These are phyloP conservation scores for Phlebiopsis flavidoalba DNA, from an alignment of 768 basidiomycete species.

Conservation along the genomic window DNA sequence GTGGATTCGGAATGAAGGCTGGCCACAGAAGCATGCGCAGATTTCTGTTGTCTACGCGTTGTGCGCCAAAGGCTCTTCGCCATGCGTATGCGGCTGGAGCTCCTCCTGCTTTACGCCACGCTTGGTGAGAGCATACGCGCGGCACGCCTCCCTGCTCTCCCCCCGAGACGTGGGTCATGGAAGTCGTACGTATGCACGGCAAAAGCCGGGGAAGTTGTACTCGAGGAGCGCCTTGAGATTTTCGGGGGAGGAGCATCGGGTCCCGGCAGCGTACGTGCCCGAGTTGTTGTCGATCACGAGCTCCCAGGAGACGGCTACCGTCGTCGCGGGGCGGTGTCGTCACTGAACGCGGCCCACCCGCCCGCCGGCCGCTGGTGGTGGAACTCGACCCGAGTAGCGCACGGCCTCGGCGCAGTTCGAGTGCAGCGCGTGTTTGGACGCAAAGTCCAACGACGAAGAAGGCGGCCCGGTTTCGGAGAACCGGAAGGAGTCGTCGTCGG, in stretches of 20 bases:
- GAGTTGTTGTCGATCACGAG: conserved; percentile 83
- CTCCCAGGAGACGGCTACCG: conserved; percentile 69
- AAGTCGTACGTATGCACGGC: conserved; percentile 47
- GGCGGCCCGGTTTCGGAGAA: conserved; percentile 87
- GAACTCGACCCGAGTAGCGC: conserved; percentile 74
- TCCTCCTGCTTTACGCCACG: conserved; percentile 59
- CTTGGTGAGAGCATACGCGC: conserved; percentile 55
- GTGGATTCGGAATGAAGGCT: too few relatives aligned
- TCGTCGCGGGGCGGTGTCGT: conserved; percentile 47
- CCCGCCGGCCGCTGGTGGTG: conserved; percentile 67
- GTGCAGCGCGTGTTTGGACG: conserved; percentile 84
- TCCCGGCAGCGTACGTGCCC: conserved; percentile 83
- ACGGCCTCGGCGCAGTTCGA: conserved; percentile 64
- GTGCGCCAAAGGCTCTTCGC: conserved; percentile 32
- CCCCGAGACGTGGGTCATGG: conserved; percentile 48
- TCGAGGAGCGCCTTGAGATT: conserved; percentile 57
- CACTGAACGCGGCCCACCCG: conserved; percentile 62
- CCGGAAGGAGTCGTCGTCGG: conserved; percentile 69
- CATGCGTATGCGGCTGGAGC: conserved; percentile 55
- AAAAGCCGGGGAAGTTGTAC: conserved; percentile 67
- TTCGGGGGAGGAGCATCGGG: conserved; percentile 48
- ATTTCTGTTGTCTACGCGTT: too few relatives aligned
- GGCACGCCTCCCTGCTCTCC: conserved; percentile 60
- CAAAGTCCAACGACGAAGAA: conserved; percentile 87
- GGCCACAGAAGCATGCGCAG: too few relatives aligned